A percentile compares a stretch with the other conserved stretches of the same genome.
These are phyloP conservation scores for Lecanosticta acicola DNA, from an alignment of 2,329 filamentous ascomycete species.

Conservation along the genomic window DNA sequence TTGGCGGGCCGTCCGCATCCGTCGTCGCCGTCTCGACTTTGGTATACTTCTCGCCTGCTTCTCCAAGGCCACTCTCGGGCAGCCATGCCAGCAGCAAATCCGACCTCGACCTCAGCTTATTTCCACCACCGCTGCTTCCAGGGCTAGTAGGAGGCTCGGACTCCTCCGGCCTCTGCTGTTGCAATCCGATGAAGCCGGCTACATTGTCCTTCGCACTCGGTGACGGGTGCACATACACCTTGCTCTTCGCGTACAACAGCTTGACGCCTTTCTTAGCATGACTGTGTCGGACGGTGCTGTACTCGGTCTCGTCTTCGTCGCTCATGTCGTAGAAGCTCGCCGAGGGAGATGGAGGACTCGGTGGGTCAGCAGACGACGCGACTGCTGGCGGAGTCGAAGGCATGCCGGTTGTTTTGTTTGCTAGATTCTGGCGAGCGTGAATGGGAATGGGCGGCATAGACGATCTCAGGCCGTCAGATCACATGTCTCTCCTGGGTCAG, in stretches of 20 bases:
- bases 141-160: constrained; percentile 12
- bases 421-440: constrained; percentile 1
- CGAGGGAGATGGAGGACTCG: constrained; percentile 61
- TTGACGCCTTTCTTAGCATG: constrained; percentile 69
- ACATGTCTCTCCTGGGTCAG: too few species aligned
- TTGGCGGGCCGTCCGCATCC: constrained; percentile 72
- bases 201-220: constrained; percentile 95
- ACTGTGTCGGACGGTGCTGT: constrained; percentile 84
- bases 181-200: constrained; percentile 81
- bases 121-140: constrained; percentile 18
- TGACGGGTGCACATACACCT: constrained; percentile 95
- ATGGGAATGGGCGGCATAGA: constrained; percentile 5
- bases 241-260: constrained; percentile 92
- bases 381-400: constrained; percentile 14
- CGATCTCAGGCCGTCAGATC: neutral
- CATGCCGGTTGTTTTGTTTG: constrained; percentile 7
- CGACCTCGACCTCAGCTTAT: constrained; percentile 50
- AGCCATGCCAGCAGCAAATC: constrained; percentile 85
- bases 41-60: constrained; percentile 75
- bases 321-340: constrained; percentile 93
- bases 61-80: constrained; percentile 80
- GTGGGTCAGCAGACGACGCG: constrained; percentile 15
- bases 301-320: constrained; percentile 92
- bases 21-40: constrained; percentile 87
- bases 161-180: constrained; percentile 71